phyloP scores from a whole-genome alignment of 164 flowering plant genomes.

The Aristolochia fimbriata region DNA sequence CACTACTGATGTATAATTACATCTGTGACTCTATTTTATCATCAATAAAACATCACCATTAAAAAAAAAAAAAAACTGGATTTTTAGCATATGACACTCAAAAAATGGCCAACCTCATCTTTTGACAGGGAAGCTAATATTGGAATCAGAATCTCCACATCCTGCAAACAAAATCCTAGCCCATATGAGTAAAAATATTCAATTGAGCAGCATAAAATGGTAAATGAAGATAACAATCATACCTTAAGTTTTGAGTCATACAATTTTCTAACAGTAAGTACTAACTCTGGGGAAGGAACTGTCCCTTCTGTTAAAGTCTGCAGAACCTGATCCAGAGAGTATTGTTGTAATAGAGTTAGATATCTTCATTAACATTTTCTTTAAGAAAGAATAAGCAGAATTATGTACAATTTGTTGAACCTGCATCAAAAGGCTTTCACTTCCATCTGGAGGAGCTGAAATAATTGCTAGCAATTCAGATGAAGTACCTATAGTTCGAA shows the following conservation, averaged over 20 bases:
- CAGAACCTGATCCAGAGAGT: conserved; percentile 49
- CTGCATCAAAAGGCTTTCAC: conserved; percentile 76
- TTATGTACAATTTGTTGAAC: conserved; percentile 18
- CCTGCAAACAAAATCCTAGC: conserved; percentile 41
- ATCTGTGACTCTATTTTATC: too few species aligned
- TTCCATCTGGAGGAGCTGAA: conserved; percentile 85
- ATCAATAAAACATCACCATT: too few species aligned
- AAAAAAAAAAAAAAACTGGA: too few species aligned
- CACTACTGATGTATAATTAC: too few species aligned
- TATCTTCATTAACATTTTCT: not conserved
- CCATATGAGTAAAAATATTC: conserved; percentile 1
- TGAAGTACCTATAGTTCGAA: conserved; percentile 87
- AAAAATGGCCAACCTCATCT: conserved; percentile 58
- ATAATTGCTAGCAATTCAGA: conserved; percentile 70
- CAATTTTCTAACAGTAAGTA: conserved; percentile 49
- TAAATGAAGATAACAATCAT: not conserved
- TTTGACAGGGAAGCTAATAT: conserved; percentile 60
- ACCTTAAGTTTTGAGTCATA: conserved; percentile 79
- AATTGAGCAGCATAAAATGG: not conserved
- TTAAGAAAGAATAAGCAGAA: not conserved
- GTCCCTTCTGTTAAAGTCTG: conserved; percentile 74
- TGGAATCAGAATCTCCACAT: conserved; percentile 73
- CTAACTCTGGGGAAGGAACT: conserved; percentile 60
- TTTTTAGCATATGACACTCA: too few species aligned
- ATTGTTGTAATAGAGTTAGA: not conserved